Base-by-base conservation (phyloP, 2,329 filamentous ascomycete genomes). In the Penicillium verrucosum region DNA sequence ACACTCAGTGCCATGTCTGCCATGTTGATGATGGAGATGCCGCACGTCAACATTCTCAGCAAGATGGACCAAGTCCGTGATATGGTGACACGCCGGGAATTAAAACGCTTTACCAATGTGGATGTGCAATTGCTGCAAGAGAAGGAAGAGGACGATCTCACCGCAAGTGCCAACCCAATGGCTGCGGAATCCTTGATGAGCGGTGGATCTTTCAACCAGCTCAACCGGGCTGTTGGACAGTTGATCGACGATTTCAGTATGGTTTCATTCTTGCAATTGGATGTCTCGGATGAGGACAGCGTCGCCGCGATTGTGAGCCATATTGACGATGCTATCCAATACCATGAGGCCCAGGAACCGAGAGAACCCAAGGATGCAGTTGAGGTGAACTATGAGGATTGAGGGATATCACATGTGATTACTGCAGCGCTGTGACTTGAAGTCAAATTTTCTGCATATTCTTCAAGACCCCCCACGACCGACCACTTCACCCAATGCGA, bases 1-100 rank as follows among this genome's bases (percentile, higher is more conserved):
- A 96, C 94, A 0, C 80, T 99, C 58, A 94, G 89, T 71, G 94
- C 94, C 63, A 97, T 99, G 94, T 95, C 90, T 69, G 92, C 94
- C 62, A 99, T 99, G 94, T 86, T 99, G 68, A 94, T 97, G 91
- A 84, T 99, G 61, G 94, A 97, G 77, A 86, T 97, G 62, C 94
- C 94, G 5, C 94, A 99, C 72, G 86, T 99, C 71, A 99, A 99
- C 73, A 89, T 99, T 59, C 79, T 99, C 54, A 95, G 89, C 71
- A 99, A 99, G 78, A 97, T 97, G 92, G 94, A 99, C 73, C 83
- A 97, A 59, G 86, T 97, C 64, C 94, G 94, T 73, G 91, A 90
- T 38, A 90, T 94, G 74, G 84, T 97, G 27, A 87, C 87, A 57
- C 91, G 91, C 75, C 89, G 89, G 73, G 92, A 97, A 66, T 73